Evolutionary conservation across 2,329 filamentous ascomycete species (phyloP).

Genomic region (Fusarium phyllophilum): DNA sequence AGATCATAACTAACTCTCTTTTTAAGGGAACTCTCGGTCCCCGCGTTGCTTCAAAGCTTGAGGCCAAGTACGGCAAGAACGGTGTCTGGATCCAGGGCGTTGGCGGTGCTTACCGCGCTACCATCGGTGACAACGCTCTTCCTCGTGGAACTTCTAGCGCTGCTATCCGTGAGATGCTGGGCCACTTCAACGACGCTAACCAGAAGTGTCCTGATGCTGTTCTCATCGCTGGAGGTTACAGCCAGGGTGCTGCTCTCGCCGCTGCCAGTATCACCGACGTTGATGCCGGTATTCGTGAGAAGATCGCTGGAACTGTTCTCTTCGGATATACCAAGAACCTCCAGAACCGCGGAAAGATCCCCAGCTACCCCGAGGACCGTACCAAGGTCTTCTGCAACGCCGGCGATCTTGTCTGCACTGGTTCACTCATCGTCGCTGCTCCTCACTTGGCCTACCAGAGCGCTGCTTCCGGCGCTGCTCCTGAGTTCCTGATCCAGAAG

Average conservation of each 20-base stretch:
- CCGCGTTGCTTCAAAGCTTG: conserved; percentile 43
- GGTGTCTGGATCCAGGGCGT: conserved; percentile 58
- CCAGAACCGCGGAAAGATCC: conserved; percentile 53
- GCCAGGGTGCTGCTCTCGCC: conserved; percentile 58
- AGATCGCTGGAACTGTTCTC: conserved; percentile 51
- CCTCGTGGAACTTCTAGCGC: conserved; percentile 50
- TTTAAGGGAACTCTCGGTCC: conserved; percentile 47
- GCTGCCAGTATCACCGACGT: conserved; percentile 52
- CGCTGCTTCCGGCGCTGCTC: conserved; percentile 7
- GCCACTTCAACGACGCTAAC: conserved; percentile 53
- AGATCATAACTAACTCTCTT: background rate
- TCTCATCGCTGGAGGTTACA: conserved; percentile 55
- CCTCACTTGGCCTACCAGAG: conserved; percentile 26
- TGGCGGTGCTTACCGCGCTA: conserved; percentile 52
- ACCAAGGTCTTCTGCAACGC: conserved; percentile 52
- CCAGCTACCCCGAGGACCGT: conserved; percentile 49
- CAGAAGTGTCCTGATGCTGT: conserved; percentile 56
- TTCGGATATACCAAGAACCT: conserved; percentile 57
- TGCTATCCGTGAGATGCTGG: conserved; percentile 54
- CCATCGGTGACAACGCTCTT: conserved; percentile 50
- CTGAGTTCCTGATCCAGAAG: conserved; percentile 29
- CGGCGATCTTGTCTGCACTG: conserved; percentile 51
- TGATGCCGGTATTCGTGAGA: conserved; percentile 41
- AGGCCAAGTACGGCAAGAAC: conserved; percentile 37
- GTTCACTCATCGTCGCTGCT: conserved; percentile 45